Evolutionary conservation across 805 yeast genomes (phyloP).

Genomic region (Jamesozyma piceae): DNA sequence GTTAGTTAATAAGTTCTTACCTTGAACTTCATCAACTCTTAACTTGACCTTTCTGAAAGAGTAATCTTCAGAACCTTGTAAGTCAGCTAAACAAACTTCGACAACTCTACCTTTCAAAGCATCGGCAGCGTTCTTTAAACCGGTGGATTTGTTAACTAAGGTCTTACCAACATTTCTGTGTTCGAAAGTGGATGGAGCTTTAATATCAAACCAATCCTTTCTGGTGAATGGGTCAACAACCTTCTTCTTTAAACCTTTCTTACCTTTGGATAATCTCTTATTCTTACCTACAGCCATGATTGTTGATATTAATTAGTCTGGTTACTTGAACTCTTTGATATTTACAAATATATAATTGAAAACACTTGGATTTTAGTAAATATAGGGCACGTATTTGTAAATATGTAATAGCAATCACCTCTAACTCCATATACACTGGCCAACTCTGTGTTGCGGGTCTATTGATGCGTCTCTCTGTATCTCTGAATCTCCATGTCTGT

Average conservation of each 20-base stretch:
- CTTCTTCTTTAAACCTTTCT: constrained; percentile 98
- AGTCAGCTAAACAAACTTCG: constrained; percentile 91
- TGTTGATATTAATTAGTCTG: background rate
- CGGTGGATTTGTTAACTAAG: constrained; percentile 94
- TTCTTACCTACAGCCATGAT: constrained; percentile 77
- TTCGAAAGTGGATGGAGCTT: constrained; percentile 97
- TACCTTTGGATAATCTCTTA: constrained; percentile 75
- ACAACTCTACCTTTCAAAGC: constrained; percentile 96
- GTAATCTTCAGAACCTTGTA: constrained; percentile 98
- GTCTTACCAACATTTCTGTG: constrained; percentile 98
- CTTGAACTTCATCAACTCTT: constrained; percentile 98
- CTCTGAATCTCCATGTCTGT: no score
- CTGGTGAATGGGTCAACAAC: constrained; percentile 98
- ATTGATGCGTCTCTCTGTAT: background rate
- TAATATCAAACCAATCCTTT: constrained; percentile 96
- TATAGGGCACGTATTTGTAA: background rate
- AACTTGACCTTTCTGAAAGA: constrained; percentile 93
- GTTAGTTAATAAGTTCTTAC: constrained; percentile 96
- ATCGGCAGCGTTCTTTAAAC: constrained; percentile 95
- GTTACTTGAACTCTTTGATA: background rate
- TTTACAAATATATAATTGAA: no score
- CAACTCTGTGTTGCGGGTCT: background rate
- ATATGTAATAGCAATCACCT: background rate
- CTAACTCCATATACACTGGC: background rate
- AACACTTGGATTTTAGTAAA: no score